Percentiles rank a stretch among this genome's conserved stretches.
These are phyloP conservation scores for Paecilomyces niveus DNA, from an alignment of 2,329 filamentous ascomycete genomes.

Conservation along the genomic window DNA sequence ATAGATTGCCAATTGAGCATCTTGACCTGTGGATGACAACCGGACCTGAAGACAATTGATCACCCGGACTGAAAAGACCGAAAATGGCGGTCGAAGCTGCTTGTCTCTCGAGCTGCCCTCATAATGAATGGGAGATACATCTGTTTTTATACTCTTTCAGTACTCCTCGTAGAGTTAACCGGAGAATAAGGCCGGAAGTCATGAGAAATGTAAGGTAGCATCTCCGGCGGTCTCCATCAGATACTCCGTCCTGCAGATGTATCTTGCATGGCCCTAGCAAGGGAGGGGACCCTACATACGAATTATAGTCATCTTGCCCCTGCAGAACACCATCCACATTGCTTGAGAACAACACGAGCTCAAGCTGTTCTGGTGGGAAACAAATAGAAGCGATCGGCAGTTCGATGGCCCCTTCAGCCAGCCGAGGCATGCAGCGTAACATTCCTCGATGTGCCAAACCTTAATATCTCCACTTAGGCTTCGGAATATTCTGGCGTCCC, in stretches of 20 bases:
- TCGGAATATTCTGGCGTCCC: background rate
- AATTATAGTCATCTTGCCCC: background rate
- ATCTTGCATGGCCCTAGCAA: background rate
- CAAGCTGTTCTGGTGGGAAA: background rate
- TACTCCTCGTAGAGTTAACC: background rate
- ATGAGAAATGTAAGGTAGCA: background rate
- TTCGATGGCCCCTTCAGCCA: background rate
- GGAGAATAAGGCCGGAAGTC: background rate
- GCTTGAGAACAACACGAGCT: background rate
- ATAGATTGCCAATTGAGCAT: slow-evolving; percentile 6
- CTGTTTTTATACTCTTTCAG: background rate
- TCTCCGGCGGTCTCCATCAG: background rate
- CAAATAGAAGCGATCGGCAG: background rate
- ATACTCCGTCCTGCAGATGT: background rate
- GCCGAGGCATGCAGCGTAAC: background rate
- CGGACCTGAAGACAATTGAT: background rate
- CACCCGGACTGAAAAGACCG: background rate
- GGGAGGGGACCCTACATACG: background rate
- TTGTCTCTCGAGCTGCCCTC: background rate
- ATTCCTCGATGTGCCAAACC: background rate
- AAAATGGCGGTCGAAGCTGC: background rate
- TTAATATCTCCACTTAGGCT: background rate
- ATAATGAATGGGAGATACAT: background rate
- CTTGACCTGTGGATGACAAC: background rate
- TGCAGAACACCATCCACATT: background rate